Percentiles rank a stretch among this genome's conserved stretches.
Conservation (phyloP, 768 basidiomycete species). For the Boletus coccyginus region DNA sequence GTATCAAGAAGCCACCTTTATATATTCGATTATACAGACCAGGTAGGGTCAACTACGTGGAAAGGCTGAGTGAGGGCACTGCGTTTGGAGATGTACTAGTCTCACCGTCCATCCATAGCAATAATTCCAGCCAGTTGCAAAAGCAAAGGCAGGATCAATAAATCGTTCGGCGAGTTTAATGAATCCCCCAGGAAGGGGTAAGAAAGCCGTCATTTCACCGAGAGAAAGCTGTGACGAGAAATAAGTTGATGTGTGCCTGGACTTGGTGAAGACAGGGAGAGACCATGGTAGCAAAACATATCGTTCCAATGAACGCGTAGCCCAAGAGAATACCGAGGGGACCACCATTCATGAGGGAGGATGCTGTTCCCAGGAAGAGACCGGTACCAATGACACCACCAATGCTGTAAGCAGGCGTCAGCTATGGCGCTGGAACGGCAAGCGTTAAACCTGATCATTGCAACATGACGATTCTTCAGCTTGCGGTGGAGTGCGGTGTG, state of each 20-base stretch:
- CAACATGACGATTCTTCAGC: not conserved
- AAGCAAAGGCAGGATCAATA: constrained; percentile 2
- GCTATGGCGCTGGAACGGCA: not conserved
- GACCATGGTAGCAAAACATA: constrained; percentile 3
- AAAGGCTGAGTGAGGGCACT: not conserved
- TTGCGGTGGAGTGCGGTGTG: not conserved
- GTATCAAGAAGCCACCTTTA: not conserved
- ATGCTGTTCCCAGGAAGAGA: not conserved
- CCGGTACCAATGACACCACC: constrained; percentile 1
- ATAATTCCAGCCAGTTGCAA: constrained; percentile 5
- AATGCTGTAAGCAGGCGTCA: not conserved
- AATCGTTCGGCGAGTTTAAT: constrained; percentile 5
- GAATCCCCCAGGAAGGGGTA: constrained; percentile 2
- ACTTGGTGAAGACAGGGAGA: not conserved
- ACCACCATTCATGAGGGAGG: not conserved
- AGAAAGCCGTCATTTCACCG: not conserved
- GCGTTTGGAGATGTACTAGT: not conserved
- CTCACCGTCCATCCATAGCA: constrained; percentile 2
- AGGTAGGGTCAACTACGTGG: not conserved
- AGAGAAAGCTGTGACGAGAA: not conserved
- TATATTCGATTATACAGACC: not conserved
- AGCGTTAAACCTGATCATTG: constrained; percentile 1
- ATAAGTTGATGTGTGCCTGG: not conserved
- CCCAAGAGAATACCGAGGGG: not conserved
- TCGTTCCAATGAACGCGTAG: not conserved